A percentile compares a stretch with the other conserved stretches of the same genome.
These are phyloP conservation scores for Pezicula radicicola DNA, from an alignment of 2,329 filamentous ascomycete genomes.

Conservation along the genomic window DNA sequence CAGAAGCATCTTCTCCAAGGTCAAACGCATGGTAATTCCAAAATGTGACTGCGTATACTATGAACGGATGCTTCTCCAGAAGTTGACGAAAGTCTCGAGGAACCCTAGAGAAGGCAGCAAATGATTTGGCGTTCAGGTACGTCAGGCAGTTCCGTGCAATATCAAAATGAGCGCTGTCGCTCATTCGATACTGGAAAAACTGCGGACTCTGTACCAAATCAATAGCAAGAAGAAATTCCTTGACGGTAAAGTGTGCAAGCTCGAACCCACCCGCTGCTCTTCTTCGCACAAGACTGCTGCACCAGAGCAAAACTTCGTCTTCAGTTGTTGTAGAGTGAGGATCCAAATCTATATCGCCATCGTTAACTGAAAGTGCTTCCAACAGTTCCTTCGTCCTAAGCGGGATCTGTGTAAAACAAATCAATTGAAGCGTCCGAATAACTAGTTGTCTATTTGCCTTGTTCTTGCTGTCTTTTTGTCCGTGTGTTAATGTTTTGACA, in stretches of 20 bases:
- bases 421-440: conserved; percentile 12
- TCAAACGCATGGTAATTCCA: too few species aligned
- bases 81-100: too few species aligned
- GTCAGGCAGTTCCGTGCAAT: too few species aligned
- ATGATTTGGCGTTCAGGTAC: too few species aligned
- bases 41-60: too few species aligned
- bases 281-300: conserved; percentile 20
- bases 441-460: conserved; percentile 14
- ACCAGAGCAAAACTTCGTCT: conserved; percentile 14
- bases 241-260: conserved; percentile 24
- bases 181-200: conserved; percentile 1
- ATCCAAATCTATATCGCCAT: conserved; percentile 9
- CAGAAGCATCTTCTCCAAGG: too few species aligned
- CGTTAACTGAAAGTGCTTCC: conserved; percentile 16
- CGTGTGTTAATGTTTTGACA: too few species aligned
- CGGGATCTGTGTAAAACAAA: conserved; percentile 1
- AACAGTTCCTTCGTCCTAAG: conserved; percentile 6
- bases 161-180: neutral
- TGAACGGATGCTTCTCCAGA: too few species aligned
- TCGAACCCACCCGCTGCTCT: conserved; percentile 7
- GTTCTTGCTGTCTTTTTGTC: neutral
- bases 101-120: too few species aligned
- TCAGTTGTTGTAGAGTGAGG: conserved; percentile 7
- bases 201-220: neutral
- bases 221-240: conserved; percentile 16